phyloP scores from a whole-genome alignment of 2,329 filamentous ascomycete genomes.

The Tolypocladium cylindrosporum region DNA sequence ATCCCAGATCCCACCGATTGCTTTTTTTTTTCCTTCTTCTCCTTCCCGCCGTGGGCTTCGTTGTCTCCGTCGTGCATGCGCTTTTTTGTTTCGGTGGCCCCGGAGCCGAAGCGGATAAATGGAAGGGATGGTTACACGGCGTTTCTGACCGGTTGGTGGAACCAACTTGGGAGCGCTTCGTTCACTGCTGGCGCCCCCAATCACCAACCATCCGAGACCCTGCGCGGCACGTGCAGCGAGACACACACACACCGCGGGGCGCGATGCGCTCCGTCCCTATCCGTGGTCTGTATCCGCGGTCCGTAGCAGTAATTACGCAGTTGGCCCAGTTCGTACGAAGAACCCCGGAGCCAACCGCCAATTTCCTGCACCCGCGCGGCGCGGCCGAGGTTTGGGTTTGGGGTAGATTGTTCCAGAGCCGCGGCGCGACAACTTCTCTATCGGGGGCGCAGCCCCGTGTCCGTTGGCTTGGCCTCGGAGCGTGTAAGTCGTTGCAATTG shows the following conservation, averaged over 20 bases:
- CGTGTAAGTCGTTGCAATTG: neutral
- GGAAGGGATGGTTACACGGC: neutral
- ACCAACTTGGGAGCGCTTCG: neutral
- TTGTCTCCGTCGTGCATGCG: neutral
- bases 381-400: neutral
- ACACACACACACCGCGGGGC: neutral
- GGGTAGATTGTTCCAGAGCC: neutral
- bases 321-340: neutral
- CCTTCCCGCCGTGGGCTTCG: neutral
- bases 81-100: neutral
- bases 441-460: too few relatives aligned
- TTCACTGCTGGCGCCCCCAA: neutral
- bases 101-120: neutral
- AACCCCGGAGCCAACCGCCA: neutral
- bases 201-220: neutral
- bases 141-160: neutral
- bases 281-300: neutral
- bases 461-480: neutral
- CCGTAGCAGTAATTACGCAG: neutral
- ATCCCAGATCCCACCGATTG: neutral
- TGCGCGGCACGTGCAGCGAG: neutral
- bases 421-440: neutral
- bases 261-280: neutral
- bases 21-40: neutral
- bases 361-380: neutral